These are phyloP conservation scores for Parastagonospora nodorum DNA, from an alignment of 2,329 filamentous ascomycete genomes.

Conservation along the genomic window DNA sequence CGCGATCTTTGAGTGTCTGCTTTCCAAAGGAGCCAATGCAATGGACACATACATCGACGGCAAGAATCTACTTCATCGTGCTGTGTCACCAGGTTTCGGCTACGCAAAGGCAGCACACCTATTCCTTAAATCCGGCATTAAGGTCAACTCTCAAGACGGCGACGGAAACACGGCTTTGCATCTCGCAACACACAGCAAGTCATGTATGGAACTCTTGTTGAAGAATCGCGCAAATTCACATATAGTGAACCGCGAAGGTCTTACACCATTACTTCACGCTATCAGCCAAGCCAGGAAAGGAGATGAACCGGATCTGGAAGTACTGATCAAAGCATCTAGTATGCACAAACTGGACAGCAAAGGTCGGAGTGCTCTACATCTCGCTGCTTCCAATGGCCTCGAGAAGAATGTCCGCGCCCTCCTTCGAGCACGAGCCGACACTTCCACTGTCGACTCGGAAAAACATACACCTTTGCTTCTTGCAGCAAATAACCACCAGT, in stretches of 20 bases:
- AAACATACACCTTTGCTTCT: slow-evolving; percentile 38
- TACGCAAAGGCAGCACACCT: slow-evolving; percentile 24
- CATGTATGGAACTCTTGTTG: slow-evolving; percentile 31
- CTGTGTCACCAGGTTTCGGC: slow-evolving; percentile 20
- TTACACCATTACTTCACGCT: slow-evolving; percentile 30
- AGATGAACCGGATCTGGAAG: slow-evolving; percentile 29
- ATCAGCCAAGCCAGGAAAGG: slow-evolving; percentile 13
- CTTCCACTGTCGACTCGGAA: slow-evolving; percentile 23
- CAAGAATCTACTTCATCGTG: slow-evolving; percentile 37
- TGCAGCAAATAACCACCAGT: slow-evolving; percentile 34
- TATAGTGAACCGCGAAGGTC: slow-evolving; percentile 19
- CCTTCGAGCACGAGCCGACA: slow-evolving; percentile 30
- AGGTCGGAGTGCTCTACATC: slow-evolving; percentile 31
- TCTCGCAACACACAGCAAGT: slow-evolving; percentile 24
- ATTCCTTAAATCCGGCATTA: slow-evolving; percentile 29
- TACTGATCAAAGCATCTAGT: slow-evolving; percentile 29
- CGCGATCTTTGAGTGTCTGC: slow-evolving; percentile 27
- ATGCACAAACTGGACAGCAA: slow-evolving; percentile 18
- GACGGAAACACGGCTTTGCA: slow-evolving; percentile 36
- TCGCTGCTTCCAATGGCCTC: slow-evolving; percentile 36
- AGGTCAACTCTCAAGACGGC: slow-evolving; percentile 27
- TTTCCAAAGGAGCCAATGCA: slow-evolving; percentile 30
- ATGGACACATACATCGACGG: slow-evolving; percentile 30
- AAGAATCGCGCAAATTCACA: slow-evolving; percentile 26
- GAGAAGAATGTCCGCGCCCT: slow-evolving; percentile 22